A percentile compares a stretch with the other conserved stretches of the same genome.
phyloP scores from a whole-genome alignment of 2,329 filamentous ascomycete genomes.

The Botrytis squamosa region DNA sequence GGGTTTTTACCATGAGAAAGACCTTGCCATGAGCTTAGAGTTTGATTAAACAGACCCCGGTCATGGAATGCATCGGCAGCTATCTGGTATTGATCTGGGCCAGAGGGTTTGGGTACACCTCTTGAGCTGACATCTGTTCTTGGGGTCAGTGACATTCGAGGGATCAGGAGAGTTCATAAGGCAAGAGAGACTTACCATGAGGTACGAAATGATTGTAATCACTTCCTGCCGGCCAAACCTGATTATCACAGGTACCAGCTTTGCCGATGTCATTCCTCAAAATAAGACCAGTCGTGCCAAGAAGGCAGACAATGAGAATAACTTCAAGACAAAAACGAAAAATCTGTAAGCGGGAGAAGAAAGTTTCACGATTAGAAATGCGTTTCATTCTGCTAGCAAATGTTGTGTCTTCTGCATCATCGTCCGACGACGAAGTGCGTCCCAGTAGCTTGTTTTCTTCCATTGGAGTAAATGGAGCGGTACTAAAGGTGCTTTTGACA shows the following conservation, averaged over 20 bases:
- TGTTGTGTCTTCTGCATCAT: neutral
- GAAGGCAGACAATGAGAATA: neutral
- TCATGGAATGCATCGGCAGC: neutral
- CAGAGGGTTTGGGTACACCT: neutral
- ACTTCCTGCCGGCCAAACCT: neutral
- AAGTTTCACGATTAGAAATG: neutral
- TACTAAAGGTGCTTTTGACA: neutral
- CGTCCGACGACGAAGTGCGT: neutral
- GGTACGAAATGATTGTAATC: neutral
- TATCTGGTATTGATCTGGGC: neutral
- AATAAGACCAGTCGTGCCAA: neutral
- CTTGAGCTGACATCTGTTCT: neutral
- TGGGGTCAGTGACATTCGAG: neutral
- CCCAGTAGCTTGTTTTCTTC: neutral
- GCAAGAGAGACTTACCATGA: neutral
- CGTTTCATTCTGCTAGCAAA: neutral
- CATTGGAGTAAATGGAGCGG: neutral
- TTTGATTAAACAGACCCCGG: neutral
- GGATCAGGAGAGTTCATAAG: neutral
- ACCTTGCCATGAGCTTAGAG: neutral
- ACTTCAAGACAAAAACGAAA: neutral
- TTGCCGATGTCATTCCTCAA: neutral
- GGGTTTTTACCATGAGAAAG: neutral
- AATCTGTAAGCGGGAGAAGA: neutral
- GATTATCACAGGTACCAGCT: neutral